These are phyloP conservation scores for Trichosporon faecale DNA, from an alignment of 1,284 basidiomycete genomes.

Conservation along the genomic window DNA sequence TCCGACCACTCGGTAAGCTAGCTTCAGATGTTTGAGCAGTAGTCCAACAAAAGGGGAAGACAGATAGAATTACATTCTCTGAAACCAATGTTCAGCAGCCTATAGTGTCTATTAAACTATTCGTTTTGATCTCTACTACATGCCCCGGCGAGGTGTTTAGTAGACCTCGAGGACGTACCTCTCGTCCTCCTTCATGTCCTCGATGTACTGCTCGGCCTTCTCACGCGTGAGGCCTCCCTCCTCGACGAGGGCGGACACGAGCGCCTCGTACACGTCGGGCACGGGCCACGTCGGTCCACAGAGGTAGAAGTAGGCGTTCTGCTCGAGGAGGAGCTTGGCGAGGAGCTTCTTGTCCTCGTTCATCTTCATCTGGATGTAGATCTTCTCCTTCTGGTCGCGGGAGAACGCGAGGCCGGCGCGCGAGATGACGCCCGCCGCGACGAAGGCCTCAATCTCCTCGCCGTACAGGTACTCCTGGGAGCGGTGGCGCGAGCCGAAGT, in stretches of 20 bases:
- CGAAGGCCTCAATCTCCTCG: slow-evolving; percentile 60
- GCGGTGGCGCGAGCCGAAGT: slow-evolving; percentile 95
- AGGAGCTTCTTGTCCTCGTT: slow-evolving; percentile 77
- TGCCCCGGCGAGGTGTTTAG: slow-evolving; percentile 32
- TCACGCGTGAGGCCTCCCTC: slow-evolving; percentile 66
- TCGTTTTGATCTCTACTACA: background rate
- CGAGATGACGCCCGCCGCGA: slow-evolving; percentile 77
- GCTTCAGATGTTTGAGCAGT: too few relatives aligned
- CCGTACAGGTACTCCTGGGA: slow-evolving; percentile 90
- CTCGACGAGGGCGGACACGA: slow-evolving; percentile 73
- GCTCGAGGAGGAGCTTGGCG: slow-evolving; percentile 62
- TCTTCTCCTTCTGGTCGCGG: slow-evolving; percentile 83
- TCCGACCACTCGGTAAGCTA: too few relatives aligned
- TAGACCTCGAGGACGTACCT: slow-evolving; percentile 92
- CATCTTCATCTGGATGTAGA: slow-evolving; percentile 99
- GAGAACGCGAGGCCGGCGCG: slow-evolving; percentile 94
- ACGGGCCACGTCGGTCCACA: slow-evolving; percentile 99
- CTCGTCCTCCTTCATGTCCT: slow-evolving; percentile 93
- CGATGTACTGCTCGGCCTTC: slow-evolving; percentile 76
- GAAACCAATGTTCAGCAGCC: background rate
- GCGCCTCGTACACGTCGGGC: slow-evolving; percentile 90
- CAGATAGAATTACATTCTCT: background rate
- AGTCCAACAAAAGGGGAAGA: too few relatives aligned
- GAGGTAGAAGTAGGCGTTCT: slow-evolving; percentile 75
- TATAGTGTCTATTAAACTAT: background rate